Percentiles rank a stretch among this genome's conserved stretches.
Evolutionary conservation across 768 basidiomycete species (phyloP).

Genomic region (Serendipita indica): DNA sequence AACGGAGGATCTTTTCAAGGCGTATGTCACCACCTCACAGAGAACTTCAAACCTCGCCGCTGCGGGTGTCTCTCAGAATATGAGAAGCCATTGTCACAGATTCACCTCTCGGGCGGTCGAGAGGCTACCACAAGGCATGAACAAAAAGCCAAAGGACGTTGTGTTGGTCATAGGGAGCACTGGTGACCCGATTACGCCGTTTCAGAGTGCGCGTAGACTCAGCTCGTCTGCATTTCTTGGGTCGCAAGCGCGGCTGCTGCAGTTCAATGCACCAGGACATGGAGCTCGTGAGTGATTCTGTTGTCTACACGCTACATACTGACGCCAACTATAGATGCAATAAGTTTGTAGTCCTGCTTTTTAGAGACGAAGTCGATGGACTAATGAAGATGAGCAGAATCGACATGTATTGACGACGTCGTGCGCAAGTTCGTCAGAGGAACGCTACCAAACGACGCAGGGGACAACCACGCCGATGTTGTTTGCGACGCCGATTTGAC

Average conservation of each 20-base stretch:
- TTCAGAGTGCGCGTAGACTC: neutral
- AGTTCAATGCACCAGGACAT: neutral
- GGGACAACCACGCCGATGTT: neutral
- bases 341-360: no score
- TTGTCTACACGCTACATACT: no score
- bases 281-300: no score
- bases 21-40: neutral
- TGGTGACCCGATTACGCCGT: constrained; percentile 1
- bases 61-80: neutral
- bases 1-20: neutral
- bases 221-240: neutral
- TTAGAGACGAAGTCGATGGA: no score
- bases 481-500: neutral
- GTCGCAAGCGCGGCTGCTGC: neutral
- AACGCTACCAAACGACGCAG: neutral
- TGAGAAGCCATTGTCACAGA: neutral
- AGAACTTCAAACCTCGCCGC: neutral
- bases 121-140: neutral
- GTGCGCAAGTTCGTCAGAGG: neutral
- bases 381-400: no score
- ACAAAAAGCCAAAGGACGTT: constrained; percentile 4
- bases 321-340: no score
- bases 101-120: neutral
- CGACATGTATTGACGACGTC: neutral
- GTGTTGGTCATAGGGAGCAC: neutral